Evolutionary conservation across 2,329 filamentous ascomycete genomes (phyloP), one percentile per base, ranked within the genome.

Genomic region (Colletotrichum cordylinicola): DNA sequence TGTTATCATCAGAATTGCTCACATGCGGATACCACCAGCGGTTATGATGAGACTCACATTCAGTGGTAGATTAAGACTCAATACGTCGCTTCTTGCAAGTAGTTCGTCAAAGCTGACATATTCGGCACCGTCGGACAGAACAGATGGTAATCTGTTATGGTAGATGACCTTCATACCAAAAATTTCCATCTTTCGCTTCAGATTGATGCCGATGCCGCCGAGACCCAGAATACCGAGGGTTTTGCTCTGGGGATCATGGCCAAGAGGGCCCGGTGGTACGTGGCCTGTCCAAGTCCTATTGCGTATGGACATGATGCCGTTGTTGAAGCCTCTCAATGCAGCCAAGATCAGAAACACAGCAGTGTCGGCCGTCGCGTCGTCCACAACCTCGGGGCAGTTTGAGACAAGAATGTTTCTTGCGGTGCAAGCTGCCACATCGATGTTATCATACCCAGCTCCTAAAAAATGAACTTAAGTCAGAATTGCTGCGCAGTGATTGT

Each of bases 311-410:
- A 58, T 58, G 4, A 58, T 58, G 24, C 55, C 55, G 24, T 58
- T 58, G 13, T 58, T 58, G 55, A 4, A 88, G 83, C 2, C 92
- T 39, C 94, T 88, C 48, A 95, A 84, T 1, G 93, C 92, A 4
- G 93, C 94, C 21, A 95, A 85, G 70, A 95, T 93, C 3, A 95
- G 85, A 80, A 94, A 95, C 81, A 95, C 91, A 78, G 91, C 92
- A 8, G 90, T 89, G 81, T 95, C 93, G 37, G 94, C 94, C 0
- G 94, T 95, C 7, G 93, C 90, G 81, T 94, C 91, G 80, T 94
- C 91, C 18, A 93, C 92, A 1, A 91, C 91, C 0, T 89, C 91
- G 21, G 93, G 93, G 2, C 92, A 90, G 80, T 95, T 94, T 66
- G 93, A 93, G 29, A 95, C 91, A 10, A 86, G 87, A 67, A 95